Percentiles rank a stretch among this genome's conserved stretches.
Conservation (phyloP, 176 grass and related monocot species). For the Miscanthus lutarioriparius region DNA sequence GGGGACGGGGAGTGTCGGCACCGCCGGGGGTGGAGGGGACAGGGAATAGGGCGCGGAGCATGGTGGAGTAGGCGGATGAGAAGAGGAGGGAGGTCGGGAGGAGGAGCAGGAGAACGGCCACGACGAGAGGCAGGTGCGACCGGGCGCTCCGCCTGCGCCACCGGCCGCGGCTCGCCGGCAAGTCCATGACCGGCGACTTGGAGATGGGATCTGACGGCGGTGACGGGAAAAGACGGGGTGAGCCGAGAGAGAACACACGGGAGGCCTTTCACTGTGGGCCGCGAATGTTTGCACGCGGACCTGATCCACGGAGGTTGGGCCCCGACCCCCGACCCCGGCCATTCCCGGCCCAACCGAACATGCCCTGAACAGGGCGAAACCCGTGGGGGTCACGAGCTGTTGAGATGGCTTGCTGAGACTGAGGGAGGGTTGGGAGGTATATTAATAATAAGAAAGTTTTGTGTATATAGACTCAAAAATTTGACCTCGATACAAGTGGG, state of each 20-base stretch:
- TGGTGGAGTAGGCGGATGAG: conserved; percentile 42
- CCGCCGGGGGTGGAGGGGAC: conserved; percentile 10
- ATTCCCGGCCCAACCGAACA: background rate
- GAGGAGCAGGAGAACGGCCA: conserved; percentile 47
- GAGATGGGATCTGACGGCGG: conserved; percentile 22
- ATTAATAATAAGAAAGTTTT: too few species aligned
- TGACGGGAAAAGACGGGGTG: background rate
- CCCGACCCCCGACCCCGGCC: background rate
- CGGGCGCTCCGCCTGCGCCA: conserved; percentile 70
- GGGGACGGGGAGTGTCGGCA: background rate
- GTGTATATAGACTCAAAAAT: too few species aligned
- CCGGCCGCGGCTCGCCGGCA: conserved; percentile 49
- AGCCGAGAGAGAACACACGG: too few species aligned
- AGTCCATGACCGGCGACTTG: conserved; percentile 41
- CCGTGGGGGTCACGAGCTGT: too few species aligned
- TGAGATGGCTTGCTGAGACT: too few species aligned
- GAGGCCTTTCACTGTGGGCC: background rate
- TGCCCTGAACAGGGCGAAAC: too few species aligned
- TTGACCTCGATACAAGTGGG: too few species aligned
- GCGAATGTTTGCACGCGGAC: background rate
- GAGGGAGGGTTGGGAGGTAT: too few species aligned
- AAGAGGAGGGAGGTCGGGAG: conserved; percentile 40
- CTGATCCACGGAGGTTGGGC: background rate
- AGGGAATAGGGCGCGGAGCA: conserved; percentile 42
- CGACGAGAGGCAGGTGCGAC: conserved; percentile 43